Evolutionary conservation across 768 basidiomycete species (phyloP), one percentile per base, ranked within the genome.

Genomic region (Russula ochroleuca): DNA sequence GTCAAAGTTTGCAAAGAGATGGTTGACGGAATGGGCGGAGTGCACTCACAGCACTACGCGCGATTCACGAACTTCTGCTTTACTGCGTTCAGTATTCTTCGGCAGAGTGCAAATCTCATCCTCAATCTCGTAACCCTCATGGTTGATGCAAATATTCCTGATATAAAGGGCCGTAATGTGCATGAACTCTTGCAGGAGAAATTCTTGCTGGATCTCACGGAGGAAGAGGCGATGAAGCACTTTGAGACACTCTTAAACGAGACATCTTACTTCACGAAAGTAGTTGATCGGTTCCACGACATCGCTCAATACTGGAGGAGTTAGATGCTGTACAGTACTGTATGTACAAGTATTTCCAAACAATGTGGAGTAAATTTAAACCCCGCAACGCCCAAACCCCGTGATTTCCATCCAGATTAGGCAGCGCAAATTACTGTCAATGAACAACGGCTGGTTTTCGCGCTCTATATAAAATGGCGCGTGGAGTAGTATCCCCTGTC

Each of bases 21-120:
- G 97, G 93, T 98, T 0, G 97, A 99, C 72, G 96, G 92, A 13
- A 96, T 99, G 94, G 97, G 97, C n/a, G 96, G 97, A 13, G 87
- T 92, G 1, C 85, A 90, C 70, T 96, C 94, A 7, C 83, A 89
- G n/a, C 96, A 98, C 73, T 98, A 98, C 74, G 84, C 87, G 28
- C 88, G 95, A 35, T 99, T 99, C 85, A 94, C 98, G 75, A 89
- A 85, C 69, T 89, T 94, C 68, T 97, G 93, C 73, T 96, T 95
- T 75, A 98, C 96, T n/a, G 97, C 94, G 1, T 98, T 98, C 76
- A 91, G 90, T 58, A 94, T 92, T 71, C 82, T 98, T 61, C 86
- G 96, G 68, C 98, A 98, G 80, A 94, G 91, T 72, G 93, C 96
- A 47, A 98, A 98, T 78, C 84, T 99, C 54, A 95, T 99, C 59